Evolutionary conservation across 2,329 filamentous ascomycete genomes (phyloP).

Genomic region (Aspergillus sp.): DNA sequence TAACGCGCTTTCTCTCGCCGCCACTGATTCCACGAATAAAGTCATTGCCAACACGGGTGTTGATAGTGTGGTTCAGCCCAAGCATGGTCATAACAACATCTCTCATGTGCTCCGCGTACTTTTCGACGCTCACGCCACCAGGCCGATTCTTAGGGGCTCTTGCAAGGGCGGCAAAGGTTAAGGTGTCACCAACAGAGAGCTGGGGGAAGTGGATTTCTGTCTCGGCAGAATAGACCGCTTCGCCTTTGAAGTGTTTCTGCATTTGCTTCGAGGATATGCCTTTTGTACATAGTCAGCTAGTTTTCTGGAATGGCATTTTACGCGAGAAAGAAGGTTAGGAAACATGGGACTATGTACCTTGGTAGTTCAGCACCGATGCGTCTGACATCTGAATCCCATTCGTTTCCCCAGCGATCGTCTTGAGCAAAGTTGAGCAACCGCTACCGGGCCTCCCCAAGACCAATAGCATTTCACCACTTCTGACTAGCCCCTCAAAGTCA

Average conservation of each 20-base stretch:
- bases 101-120: neutral
- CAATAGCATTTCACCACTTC: conserved; percentile 47
- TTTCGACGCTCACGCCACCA: neutral
- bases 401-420: conserved; percentile 50
- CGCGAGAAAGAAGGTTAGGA: neutral
- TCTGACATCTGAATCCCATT: conserved; percentile 57
- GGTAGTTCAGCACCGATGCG: conserved; percentile 43
- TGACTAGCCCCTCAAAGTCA: conserved; percentile 51
- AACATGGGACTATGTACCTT: neutral
- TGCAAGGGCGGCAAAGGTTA: neutral
- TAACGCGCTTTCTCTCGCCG: conserved; percentile 54
- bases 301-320: neutral
- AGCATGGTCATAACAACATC: neutral
- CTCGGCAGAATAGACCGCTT: neutral
- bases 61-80: neutral
- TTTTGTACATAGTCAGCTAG: neutral
- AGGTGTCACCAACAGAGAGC: neutral
- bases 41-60: neutral
- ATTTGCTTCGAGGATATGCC: neutral
- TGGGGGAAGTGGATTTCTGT: neutral
- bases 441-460: conserved; percentile 39
- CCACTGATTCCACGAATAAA: neutral
- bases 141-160: neutral
- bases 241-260: neutral
- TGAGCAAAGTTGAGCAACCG: conserved; percentile 75